Percentiles rank a stretch among this genome's conserved stretches.
Evolutionary conservation across 371 early-diverging fungal genomes (phyloP).

Genomic region (Mortierella sp.): DNA sequence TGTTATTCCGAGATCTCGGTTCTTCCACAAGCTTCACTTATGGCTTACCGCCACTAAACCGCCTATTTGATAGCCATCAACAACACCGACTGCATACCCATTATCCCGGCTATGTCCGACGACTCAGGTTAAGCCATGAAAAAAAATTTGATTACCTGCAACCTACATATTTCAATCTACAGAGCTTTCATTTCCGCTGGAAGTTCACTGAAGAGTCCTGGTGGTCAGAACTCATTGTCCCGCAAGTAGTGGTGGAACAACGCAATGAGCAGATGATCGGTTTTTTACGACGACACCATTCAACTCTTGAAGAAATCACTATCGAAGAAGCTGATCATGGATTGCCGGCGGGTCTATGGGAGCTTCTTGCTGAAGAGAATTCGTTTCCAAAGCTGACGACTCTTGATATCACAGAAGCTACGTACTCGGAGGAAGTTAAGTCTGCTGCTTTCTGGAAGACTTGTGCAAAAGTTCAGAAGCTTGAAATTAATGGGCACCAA

Average conservation of each 20-base stretch:
- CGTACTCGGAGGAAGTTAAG: neutral
- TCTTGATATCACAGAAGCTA: neutral
- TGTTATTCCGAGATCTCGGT: too few relatives aligned
- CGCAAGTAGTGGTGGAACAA: too few relatives aligned
- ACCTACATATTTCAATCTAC: neutral
- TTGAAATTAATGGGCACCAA: too few relatives aligned
- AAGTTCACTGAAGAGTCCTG: too few relatives aligned
- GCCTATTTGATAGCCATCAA: too few relatives aligned
- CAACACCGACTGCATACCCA: too few relatives aligned
- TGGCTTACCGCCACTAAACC: too few relatives aligned
- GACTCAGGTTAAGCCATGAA: neutral
- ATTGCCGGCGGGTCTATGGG: neutral
- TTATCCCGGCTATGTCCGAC: conserved; percentile 7
- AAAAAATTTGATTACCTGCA: neutral
- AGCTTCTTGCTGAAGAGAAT: neutral
- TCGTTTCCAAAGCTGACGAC: neutral
- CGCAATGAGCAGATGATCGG: neutral
- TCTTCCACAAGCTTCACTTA: neutral
- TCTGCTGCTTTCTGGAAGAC: neutral
- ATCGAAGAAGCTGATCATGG: neutral
- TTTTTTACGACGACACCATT: conserved; percentile 1
- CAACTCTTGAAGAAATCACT: neutral
- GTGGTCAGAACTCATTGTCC: too few relatives aligned
- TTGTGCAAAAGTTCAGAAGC: too few relatives aligned
- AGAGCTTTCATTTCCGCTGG: neutral